These are phyloP conservation scores for Colletotrichum sansevieriae DNA, from an alignment of 2,329 filamentous ascomycete species.

Conservation along the genomic window DNA sequence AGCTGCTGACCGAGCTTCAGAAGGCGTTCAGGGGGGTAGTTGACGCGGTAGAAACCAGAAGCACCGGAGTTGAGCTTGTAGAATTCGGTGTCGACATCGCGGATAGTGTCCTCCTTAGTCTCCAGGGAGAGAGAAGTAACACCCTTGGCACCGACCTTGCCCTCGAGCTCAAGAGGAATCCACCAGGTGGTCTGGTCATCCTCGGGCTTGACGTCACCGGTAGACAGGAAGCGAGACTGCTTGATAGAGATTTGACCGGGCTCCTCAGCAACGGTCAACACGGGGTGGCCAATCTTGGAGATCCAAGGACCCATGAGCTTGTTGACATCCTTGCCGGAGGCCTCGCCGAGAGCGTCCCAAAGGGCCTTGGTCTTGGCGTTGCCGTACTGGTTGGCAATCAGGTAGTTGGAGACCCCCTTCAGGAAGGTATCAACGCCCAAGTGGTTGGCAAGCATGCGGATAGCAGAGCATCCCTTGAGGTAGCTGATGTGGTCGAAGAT, in stretches of 20 bases:
- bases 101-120: constrained; percentile 81
- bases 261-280: constrained; percentile 88
- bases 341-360: constrained; percentile 89
- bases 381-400: constrained; percentile 88
- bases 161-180: constrained; percentile 89
- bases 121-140: constrained; percentile 77
- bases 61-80: constrained; percentile 95
- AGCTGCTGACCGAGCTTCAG: constrained; percentile 83
- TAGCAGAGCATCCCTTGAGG: constrained; percentile 94
- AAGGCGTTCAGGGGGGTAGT: constrained; percentile 88
- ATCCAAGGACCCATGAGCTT: constrained; percentile 96
- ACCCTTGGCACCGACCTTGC: constrained; percentile 74
- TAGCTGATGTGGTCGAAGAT: constrained; percentile 99
- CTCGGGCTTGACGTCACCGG: constrained; percentile 89
- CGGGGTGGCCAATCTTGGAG: constrained; percentile 92
- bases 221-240: constrained; percentile 91
- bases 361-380: constrained; percentile 93
- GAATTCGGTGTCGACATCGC: constrained; percentile 81
- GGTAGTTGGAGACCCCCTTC: constrained; percentile 88
- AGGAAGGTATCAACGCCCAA: constrained; percentile 91
- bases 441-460: constrained; percentile 95
- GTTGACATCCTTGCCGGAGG: constrained; percentile 88
- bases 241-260: constrained; percentile 84
- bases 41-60: constrained; percentile 90
- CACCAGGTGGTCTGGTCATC: constrained; percentile 96